These are phyloP conservation scores for Shiraia bambusicola DNA, from an alignment of 2,329 filamentous ascomycete genomes.

Conservation along the genomic window DNA sequence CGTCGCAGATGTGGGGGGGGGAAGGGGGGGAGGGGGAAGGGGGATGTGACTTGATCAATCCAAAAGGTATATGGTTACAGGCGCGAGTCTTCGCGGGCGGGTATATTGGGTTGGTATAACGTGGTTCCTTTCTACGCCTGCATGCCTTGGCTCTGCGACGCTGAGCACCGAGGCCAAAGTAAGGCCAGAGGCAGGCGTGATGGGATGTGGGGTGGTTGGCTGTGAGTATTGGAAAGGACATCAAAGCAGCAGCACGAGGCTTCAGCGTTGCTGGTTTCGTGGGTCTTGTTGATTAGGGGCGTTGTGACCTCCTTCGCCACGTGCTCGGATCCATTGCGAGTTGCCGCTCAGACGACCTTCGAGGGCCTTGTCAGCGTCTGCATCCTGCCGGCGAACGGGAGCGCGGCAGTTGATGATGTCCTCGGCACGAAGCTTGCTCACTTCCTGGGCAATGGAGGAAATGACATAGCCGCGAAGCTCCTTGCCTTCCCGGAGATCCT, in stretches of 20 bases:
- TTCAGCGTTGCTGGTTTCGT: conserved; percentile 43
- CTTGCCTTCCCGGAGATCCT: conserved; percentile 73
- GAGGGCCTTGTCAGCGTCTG: conserved; percentile 51
- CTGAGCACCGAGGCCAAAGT: conserved; percentile 10
- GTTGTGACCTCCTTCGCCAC: conserved; percentile 40
- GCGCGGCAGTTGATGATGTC: conserved; percentile 37
- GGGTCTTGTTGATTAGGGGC: conserved; percentile 42
- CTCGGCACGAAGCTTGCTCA: conserved; percentile 66
- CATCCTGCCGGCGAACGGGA: conserved; percentile 39
- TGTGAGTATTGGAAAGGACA: conserved; percentile 1
- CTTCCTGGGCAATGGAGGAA: conserved; percentile 70
- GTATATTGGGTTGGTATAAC: conserved; percentile 12
- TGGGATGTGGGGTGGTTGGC: conserved; percentile 10
- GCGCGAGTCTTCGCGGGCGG: conserved; percentile 24
- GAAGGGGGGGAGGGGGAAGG: too few species aligned
- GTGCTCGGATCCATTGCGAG: conserved; percentile 39
- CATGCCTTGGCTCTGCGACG: conserved; percentile 15
- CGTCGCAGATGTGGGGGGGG: conserved; percentile 32
- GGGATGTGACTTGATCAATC: conserved; percentile 26
- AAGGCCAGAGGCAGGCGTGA: conserved; percentile 16
- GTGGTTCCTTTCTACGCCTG: conserved; percentile 14
- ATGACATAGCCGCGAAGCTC: conserved; percentile 76
- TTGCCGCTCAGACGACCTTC: conserved; percentile 48
- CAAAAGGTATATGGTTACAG: conserved; percentile 38
- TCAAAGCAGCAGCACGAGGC: conserved; percentile 1